These are phyloP conservation scores for Ligustrum vulgare DNA, from an alignment of 257 asterid species.

Conservation along the genomic window DNA sequence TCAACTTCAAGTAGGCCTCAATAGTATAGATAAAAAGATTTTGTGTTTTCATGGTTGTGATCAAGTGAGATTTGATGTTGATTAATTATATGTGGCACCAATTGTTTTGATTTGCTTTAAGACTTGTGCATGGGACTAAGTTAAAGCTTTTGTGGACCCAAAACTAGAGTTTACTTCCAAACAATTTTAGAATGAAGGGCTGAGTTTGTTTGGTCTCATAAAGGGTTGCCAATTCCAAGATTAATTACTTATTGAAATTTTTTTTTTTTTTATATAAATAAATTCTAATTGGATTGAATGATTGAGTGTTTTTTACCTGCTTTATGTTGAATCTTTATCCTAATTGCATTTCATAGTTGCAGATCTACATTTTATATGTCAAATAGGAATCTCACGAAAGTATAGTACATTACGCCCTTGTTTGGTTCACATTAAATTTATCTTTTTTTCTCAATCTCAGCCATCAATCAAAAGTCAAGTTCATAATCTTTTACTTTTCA, in stretches of 20 bases:
- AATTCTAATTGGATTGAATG: too few relatives aligned
- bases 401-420: too few relatives aligned
- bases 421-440: too few relatives aligned
- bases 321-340: too few relatives aligned
- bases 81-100: constrained; percentile 24
- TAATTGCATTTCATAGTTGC: not conserved
- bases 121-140: constrained; percentile 46
- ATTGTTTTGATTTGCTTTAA: constrained; percentile 18
- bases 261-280: too few relatives aligned
- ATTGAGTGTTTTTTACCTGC: too few relatives aligned
- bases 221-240: not conserved
- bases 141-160: constrained; percentile 44
- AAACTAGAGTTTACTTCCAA: constrained; percentile 23
- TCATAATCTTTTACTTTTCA: too few relatives aligned
- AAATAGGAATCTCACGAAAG: too few relatives aligned
- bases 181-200: not conserved
- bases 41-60: constrained; percentile 34
- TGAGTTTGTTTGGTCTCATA: constrained; percentile 30
- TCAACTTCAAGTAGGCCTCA: constrained; percentile 20
- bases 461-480: too few relatives aligned
- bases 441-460: too few relatives aligned
- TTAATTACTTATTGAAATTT: too few relatives aligned
- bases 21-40: constrained; percentile 13
- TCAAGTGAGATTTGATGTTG: constrained; percentile 33
- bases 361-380: too few relatives aligned